phyloP scores from a whole-genome alignment of 257 asterid genomes.

The Ocimum tenuiflorum region DNA sequence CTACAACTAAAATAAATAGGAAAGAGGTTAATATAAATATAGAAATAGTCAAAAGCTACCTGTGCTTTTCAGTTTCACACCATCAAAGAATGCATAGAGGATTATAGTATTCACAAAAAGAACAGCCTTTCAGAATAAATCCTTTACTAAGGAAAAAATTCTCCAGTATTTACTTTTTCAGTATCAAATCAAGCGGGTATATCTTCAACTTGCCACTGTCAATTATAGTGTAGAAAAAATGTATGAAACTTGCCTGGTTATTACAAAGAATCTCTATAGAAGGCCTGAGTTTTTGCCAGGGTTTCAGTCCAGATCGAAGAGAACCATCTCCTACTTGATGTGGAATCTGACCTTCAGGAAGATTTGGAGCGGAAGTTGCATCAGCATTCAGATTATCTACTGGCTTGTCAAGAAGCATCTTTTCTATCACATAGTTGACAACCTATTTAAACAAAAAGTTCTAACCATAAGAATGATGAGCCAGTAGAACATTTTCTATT shows the following conservation, averaged over 20 bases:
- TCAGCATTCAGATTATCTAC: slow-evolving; percentile 54
- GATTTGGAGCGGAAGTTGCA: slow-evolving; percentile 42
- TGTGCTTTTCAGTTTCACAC: not conserved
- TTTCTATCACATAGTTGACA: slow-evolving; percentile 81
- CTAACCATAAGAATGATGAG: slow-evolving; percentile 7
- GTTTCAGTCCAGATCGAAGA: slow-evolving; percentile 59
- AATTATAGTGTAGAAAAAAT: not conserved
- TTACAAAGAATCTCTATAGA: slow-evolving; percentile 80
- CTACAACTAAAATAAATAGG: not conserved
- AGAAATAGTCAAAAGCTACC: not conserved
- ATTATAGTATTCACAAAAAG: not conserved
- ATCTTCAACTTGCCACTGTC: not conserved
- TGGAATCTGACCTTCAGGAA: slow-evolving; percentile 53
- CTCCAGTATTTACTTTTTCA: not conserved
- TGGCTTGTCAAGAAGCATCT: slow-evolving; percentile 88
- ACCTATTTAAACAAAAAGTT: slow-evolving; percentile 42
- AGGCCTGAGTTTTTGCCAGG: slow-evolving; percentile 87
- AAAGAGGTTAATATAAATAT: not conserved
- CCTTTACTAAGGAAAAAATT: not conserved
- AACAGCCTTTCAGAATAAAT: not conserved
- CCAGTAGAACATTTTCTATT: not conserved
- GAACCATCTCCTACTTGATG: slow-evolving; percentile 55
- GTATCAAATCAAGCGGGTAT: not conserved
- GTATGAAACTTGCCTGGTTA: slow-evolving; percentile 59
- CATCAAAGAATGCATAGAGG: not conserved